These are phyloP conservation scores for Pachysolen tannophilus DNA, from an alignment of 805 yeast genomes.

Conservation along the genomic window DNA sequence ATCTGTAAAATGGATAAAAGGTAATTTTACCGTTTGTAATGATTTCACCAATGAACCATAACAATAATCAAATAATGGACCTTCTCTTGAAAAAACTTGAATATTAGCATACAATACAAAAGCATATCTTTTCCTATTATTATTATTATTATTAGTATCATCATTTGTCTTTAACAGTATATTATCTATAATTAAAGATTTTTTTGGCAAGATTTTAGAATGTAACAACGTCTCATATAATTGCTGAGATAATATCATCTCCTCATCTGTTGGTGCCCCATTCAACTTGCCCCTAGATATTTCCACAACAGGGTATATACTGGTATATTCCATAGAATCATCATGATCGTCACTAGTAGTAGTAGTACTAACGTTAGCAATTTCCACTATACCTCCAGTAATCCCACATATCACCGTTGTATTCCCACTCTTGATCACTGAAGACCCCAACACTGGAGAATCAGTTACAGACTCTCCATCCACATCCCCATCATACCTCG, in stretches of 20 bases:
- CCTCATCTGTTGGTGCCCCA: conserved; percentile 84
- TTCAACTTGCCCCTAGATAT: conserved; percentile 58
- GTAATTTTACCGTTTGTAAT: conserved; percentile 49
- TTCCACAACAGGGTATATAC: conserved; percentile 69
- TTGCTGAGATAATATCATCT: conserved; percentile 63
- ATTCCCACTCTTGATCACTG: conserved; percentile 62
- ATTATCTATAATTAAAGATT: conserved; percentile 49
- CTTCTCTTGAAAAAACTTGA: conserved; percentile 72
- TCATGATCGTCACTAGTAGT: conserved; percentile 32
- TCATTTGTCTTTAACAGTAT: conserved; percentile 42
- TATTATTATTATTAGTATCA: conserved; percentile 37
- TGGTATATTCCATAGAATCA: conserved; percentile 26
- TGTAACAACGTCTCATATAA: conserved; percentile 53
- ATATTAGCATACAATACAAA: conserved; percentile 65
- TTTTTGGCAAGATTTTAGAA: conserved; percentile 41
- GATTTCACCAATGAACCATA: conserved; percentile 65
- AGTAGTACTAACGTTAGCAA: too few species aligned
- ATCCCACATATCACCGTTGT: conserved; percentile 68
- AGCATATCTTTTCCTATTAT: conserved; percentile 33
- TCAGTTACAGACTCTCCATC: too few species aligned
- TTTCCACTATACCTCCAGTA: conserved; percentile 59
- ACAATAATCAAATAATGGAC: conserved; percentile 73
- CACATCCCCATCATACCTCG: conserved; percentile 23
- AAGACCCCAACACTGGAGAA: conserved; percentile 48
- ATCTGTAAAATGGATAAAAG: conserved; percentile 63